phyloP scores from a whole-genome alignment of 148 eudicot species.

The Heliosperma pusillum region DNA sequence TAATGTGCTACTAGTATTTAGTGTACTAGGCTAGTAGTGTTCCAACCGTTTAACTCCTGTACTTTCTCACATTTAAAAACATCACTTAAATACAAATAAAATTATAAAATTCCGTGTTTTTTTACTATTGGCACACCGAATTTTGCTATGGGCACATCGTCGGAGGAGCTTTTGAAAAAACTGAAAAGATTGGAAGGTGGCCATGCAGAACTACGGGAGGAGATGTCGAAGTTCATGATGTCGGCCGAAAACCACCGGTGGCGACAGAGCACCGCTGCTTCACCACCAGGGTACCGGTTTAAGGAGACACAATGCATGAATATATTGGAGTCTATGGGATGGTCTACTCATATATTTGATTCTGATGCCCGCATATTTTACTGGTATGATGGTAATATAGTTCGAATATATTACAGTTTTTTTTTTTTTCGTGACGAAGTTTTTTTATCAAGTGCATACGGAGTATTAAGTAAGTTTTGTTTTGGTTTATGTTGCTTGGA shows the following conservation, averaged over 20 bases:
- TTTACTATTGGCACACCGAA: conserved; percentile 46
- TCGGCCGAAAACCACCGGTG: conserved; percentile 24
- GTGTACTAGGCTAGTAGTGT: too few species aligned
- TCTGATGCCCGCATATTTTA: conserved; percentile 46
- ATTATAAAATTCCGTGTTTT: too few species aligned
- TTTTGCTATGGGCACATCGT: conserved; percentile 19
- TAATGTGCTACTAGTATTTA: too few species aligned
- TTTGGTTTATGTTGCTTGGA: too few species aligned
- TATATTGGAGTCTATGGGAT: conserved; percentile 88
- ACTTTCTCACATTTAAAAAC: too few species aligned
- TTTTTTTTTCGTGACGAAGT: too few species aligned
- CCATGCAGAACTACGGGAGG: neutral
- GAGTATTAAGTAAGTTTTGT: too few species aligned
- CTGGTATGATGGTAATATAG: too few species aligned
- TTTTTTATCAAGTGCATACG: too few species aligned
- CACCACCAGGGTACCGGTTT: conserved; percentile 17
- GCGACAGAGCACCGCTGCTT: conserved; percentile 9
- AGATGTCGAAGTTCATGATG: neutral
- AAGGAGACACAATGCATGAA: conserved; percentile 69
- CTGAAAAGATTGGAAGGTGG: neutral
- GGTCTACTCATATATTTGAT: conserved; percentile 70
- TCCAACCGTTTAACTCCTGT: too few species aligned
- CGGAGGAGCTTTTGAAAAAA: conserved; percentile 45
- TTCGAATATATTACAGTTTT: too few species aligned
- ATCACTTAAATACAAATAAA: too few species aligned